Evolutionary conservation across 2,329 filamentous ascomycete genomes (phyloP), one percentile per base, ranked within the genome.

Genomic region (Falciphora oryzae): DNA sequence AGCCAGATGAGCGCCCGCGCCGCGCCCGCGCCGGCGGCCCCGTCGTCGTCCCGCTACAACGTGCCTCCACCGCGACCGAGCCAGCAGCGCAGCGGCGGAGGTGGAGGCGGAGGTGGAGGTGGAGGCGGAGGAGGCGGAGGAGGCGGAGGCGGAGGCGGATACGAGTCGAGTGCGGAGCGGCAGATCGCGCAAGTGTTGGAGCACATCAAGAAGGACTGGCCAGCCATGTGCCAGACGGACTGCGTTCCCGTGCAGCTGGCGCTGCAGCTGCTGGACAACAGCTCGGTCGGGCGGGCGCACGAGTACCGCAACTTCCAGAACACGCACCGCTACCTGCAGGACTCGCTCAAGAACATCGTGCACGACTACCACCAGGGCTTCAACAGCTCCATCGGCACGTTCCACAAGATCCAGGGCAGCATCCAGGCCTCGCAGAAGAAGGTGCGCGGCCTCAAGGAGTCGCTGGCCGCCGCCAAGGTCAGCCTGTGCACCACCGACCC

Each of bases 331-430:
- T 92, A 95, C 74, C 85, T 99, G n/a, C 93, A 99, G 74, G 89
- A 90, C 70, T 93, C 94, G 13, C 82, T 99, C 65, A 97, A 97
- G 76, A 88, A 89, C 44, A 97, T 99, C 71, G 95, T 99, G 31
- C 97, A 99, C 75, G 94, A 99, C 78, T 94, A 99, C 74, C 94
- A 99, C 73, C 95, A 99, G 76, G 96, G 95, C 60, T 99, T 99
- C 83, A 99, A 98, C 78, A 97, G 92, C 76, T 97, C 94, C 62
- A 98, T 99, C 68, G 95, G 94, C 75, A 98, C 94, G 27, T 99
- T 98, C 74, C 96, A 99, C 81, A 97, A 96, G 77, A 99, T 99
- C 67, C 95, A 99, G 76, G 87, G 89, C 63, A 97, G 92, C 77
- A 95, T 99, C 69, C 91, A 94, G 71, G 83, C 86, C 62, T 97